Evolutionary conservation across 2,329 filamentous ascomycete genomes (phyloP).

Genomic region (Atkinsonella texensis): DNA sequence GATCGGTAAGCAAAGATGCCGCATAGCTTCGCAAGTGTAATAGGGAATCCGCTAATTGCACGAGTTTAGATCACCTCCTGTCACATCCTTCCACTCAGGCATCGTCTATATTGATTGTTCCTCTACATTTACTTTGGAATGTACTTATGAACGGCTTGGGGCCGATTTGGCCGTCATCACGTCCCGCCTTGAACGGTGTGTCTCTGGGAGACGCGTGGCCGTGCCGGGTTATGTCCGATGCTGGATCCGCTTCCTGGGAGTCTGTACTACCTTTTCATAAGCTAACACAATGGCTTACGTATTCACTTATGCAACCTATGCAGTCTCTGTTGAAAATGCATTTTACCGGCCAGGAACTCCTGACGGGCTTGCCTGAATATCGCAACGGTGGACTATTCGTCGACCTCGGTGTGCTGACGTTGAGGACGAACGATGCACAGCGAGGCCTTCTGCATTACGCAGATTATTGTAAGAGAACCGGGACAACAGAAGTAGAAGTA

Average conservation of each 20-base stretch:
- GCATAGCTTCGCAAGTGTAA: neutral
- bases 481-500: slow-evolving; percentile 46
- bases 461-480: slow-evolving; percentile 59
- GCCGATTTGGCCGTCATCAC: slow-evolving; percentile 77
- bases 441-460: slow-evolving; percentile 53
- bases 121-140: slow-evolving; percentile 80
- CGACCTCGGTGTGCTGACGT: slow-evolving; percentile 65
- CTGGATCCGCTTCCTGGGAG: slow-evolving; percentile 49
- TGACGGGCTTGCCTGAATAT: slow-evolving; percentile 86
- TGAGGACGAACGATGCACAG: slow-evolving; percentile 59
- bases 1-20: slow-evolving; percentile 52
- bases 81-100: slow-evolving; percentile 83
- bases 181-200: slow-evolving; percentile 76
- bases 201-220: slow-evolving; percentile 92
- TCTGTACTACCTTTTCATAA: slow-evolving; percentile 87
- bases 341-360: slow-evolving; percentile 67
- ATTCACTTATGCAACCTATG: slow-evolving; percentile 90
- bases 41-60: slow-evolving; percentile 19
- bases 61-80: slow-evolving; percentile 61
- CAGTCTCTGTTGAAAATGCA: slow-evolving; percentile 66
- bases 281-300: slow-evolving; percentile 87
- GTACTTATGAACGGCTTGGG: slow-evolving; percentile 78
- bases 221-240: slow-evolving; percentile 65
- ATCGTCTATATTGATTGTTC: slow-evolving; percentile 76
- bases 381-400: slow-evolving; percentile 84